Conservation (phyloP, 306 rosid genomes). For the Psophocarpus tetragonolobus region DNA sequence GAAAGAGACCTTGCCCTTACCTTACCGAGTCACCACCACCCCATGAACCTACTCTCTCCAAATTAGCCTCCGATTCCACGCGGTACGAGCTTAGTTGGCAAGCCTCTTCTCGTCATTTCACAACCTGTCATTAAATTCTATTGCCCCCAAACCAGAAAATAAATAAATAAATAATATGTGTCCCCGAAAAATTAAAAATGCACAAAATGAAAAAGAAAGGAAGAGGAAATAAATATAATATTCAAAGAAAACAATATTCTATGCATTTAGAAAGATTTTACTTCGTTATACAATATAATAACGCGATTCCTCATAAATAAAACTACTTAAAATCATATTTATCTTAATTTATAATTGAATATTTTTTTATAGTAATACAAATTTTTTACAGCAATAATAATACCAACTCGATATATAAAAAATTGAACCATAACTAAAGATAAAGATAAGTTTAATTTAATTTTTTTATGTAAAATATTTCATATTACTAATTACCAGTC, state of each 20-base stretch:
- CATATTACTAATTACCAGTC: background rate
- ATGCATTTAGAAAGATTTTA: too few species aligned
- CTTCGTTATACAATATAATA: too few species aligned
- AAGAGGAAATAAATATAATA: background rate
- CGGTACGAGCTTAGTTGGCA: background rate
- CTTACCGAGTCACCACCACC: background rate
- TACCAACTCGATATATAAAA: background rate
- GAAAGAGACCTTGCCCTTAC: constrained; percentile 32
- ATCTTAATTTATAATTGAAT: too few species aligned
- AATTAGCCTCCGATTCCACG: background rate
- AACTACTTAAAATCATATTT: too few species aligned
- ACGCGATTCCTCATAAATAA: too few species aligned
- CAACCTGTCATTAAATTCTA: constrained; percentile 1
- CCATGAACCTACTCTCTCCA: background rate
- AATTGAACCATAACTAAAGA: background rate
- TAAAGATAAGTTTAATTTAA: background rate
- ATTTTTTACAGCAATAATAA: too few species aligned
- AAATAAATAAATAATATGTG: background rate
- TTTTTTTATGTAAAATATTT: background rate
- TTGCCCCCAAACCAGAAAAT: background rate
- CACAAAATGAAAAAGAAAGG: background rate
- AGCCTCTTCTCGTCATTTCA: constrained; percentile 16
- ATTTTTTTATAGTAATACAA: too few species aligned
- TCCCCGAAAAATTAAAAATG: background rate
- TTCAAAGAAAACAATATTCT: background rate